Evolutionary conservation across 2,329 filamentous ascomycete species (phyloP).

Genomic region (Stemphylium vesicarium): DNA sequence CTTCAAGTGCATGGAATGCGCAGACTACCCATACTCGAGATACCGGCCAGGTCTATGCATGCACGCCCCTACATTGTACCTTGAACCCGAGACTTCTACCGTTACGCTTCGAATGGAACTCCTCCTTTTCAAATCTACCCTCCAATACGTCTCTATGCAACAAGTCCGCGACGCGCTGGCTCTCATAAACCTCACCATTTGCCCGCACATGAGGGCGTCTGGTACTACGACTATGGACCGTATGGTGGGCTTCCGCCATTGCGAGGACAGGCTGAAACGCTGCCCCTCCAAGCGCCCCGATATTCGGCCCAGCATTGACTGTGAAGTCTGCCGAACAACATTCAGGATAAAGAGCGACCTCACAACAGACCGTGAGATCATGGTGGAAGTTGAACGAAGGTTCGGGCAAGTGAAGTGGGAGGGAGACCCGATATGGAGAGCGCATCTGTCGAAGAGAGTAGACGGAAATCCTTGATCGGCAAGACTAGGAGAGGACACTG

Average conservation of each 20-base stretch:
- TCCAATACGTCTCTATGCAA: not conserved
- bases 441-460: not conserved
- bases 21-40: not conserved
- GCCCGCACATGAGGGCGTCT: not conserved
- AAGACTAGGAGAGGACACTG: no score
- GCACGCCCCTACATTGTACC: not conserved
- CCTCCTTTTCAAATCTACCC: not conserved
- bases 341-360: not conserved
- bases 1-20: not conserved
- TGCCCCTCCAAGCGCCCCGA: not conserved
- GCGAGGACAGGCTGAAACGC: not conserved
- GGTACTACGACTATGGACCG: not conserved
- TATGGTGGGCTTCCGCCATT: not conserved
- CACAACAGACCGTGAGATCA: not conserved
- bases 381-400: not conserved
- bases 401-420: not conserved
- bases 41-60: not conserved
- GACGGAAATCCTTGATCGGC: not conserved
- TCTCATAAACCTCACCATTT: not conserved
- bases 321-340: not conserved
- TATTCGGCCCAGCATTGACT: not conserved
- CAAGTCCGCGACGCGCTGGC: not conserved
- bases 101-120: not conserved
- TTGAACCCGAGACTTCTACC: not conserved
- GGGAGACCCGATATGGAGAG: constrained; percentile 1